A percentile compares a stretch with the other conserved stretches of the same genome.
Conservation (phyloP, 192 early-diverging fungal genomes). For the Coemansia umbellata region DNA sequence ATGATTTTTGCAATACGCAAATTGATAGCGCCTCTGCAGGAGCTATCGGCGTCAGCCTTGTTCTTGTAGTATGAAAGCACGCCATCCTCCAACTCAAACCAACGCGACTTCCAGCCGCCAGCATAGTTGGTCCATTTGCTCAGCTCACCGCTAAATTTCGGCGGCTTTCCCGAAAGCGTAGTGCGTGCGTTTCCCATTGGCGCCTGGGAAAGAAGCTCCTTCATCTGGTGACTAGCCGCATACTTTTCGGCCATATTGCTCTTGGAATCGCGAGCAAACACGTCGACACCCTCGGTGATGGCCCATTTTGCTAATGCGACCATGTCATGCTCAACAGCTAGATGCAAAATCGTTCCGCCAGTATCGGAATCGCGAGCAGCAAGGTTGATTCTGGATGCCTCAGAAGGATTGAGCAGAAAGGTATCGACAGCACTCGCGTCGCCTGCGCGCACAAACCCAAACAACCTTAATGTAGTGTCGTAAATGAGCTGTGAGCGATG, state of each 20-base stretch:
- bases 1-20: constrained; percentile 64
- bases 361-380: constrained; percentile 61
- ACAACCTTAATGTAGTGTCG: constrained; percentile 49
- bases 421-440: constrained; percentile 34
- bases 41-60: constrained; percentile 68
- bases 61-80: constrained; percentile 82
- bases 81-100: constrained; percentile 78
- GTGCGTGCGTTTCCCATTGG: constrained; percentile 51
- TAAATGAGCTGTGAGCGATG: constrained; percentile 55
- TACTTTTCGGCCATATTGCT: constrained; percentile 52
- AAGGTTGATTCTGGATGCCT: constrained; percentile 60
- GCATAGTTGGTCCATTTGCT: constrained; percentile 88
- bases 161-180: constrained; percentile 56
- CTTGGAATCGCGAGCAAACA: constrained; percentile 62
- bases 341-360: constrained; percentile 66
- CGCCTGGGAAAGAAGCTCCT: constrained; percentile 53
- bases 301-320: constrained; percentile 66
- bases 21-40: constrained; percentile 78
- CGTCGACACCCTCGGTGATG: constrained; percentile 71
- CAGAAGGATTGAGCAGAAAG: constrained; percentile 55
- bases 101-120: constrained; percentile 71
- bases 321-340: constrained; percentile 60
- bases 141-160: constrained; percentile 53
- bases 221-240: constrained; percentile 52
- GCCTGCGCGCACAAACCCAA: constrained; percentile 45